Evolutionary conservation across 2,329 filamentous ascomycete species (phyloP).

Genomic region (Fusarium solani-melongenae): DNA sequence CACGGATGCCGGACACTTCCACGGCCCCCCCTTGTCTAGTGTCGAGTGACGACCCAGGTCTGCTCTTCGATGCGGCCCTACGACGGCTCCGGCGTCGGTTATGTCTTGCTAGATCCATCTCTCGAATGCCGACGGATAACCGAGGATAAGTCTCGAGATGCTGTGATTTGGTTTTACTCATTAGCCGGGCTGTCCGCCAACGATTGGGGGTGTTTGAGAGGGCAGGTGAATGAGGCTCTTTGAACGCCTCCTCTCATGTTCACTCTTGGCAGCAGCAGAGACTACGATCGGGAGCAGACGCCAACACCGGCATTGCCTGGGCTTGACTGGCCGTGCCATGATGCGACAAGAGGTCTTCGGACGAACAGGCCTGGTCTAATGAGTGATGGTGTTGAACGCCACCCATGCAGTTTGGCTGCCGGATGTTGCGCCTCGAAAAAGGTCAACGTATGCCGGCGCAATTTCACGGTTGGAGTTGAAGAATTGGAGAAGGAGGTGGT

Average conservation of each 20-base stretch:
- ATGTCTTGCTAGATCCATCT: conserved; percentile 14
- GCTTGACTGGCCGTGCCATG: conserved; percentile 17
- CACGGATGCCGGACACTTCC: conserved; percentile 8
- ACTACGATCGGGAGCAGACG: neutral
- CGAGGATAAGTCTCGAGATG: conserved; percentile 36
- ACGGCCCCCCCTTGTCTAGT: conserved; percentile 18
- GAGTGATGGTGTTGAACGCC: conserved; percentile 5
- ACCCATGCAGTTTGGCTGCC: conserved; percentile 23
- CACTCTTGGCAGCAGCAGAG: neutral
- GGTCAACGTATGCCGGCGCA: neutral
- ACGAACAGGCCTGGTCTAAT: neutral
- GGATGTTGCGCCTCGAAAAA: conserved; percentile 6
- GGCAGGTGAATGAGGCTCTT: neutral
- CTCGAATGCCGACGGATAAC: conserved; percentile 35
- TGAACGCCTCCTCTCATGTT: conserved; percentile 6
- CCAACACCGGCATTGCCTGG: conserved; percentile 18
- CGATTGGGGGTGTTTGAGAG: neutral
- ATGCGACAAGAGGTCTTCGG: conserved; percentile 11
- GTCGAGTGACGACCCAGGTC: neutral
- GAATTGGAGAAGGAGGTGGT: conserved; percentile 8
- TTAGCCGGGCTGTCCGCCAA: conserved; percentile 14
- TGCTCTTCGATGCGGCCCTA: conserved; percentile 11
- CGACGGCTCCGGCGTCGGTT: conserved; percentile 16
- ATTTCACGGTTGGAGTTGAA: neutral
- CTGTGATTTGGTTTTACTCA: conserved; percentile 15